phyloP scores from a whole-genome alignment of 2,329 filamentous ascomycete species.

The Fusarium penzigii region DNA sequence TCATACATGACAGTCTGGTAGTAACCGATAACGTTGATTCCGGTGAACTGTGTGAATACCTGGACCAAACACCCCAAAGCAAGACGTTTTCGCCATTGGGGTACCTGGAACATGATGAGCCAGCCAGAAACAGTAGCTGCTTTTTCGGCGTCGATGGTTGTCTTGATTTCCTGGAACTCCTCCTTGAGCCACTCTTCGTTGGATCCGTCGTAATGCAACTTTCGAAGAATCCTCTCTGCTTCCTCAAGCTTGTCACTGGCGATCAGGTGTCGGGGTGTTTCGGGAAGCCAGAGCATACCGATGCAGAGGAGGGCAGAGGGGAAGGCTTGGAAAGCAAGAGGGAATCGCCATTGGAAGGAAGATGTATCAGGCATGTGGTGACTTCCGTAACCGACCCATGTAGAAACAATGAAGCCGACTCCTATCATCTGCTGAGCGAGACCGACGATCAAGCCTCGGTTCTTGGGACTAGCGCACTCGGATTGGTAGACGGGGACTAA shows the following conservation, averaged over 20 bases:
- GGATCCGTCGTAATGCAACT: constrained; percentile 52
- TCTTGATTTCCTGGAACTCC: constrained; percentile 57
- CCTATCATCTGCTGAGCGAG: constrained; percentile 56
- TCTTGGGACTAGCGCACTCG: constrained; percentile 25
- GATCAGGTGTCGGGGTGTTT: constrained; percentile 31
- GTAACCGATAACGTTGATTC: constrained; percentile 58
- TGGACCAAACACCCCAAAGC: constrained; percentile 61
- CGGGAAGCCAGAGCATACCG: constrained; percentile 28
- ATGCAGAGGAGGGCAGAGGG: constrained; percentile 20
- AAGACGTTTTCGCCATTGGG: constrained; percentile 56
- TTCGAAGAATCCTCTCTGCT: constrained; percentile 41
- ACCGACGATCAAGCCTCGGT: constrained; percentile 48
- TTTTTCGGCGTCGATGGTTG: constrained; percentile 48
- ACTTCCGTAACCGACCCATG: constrained; percentile 39
- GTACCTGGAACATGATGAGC: constrained; percentile 57
- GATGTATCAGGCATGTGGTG: constrained; percentile 26
- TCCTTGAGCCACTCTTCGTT: constrained; percentile 57
- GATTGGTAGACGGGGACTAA: constrained; percentile 27
- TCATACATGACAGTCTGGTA: constrained; percentile 57
- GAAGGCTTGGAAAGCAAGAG: constrained; percentile 26
- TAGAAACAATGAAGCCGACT: constrained; percentile 55
- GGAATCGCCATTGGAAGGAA: constrained; percentile 37
- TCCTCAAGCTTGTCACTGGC: constrained; percentile 42
- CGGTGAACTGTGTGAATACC: constrained; percentile 56
- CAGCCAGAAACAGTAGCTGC: constrained; percentile 41